Percentiles rank a stretch among this genome's conserved stretches.
These are phyloP conservation scores for Nidularia sp. DNA, from an alignment of 768 basidiomycete genomes.

Conservation along the genomic window DNA sequence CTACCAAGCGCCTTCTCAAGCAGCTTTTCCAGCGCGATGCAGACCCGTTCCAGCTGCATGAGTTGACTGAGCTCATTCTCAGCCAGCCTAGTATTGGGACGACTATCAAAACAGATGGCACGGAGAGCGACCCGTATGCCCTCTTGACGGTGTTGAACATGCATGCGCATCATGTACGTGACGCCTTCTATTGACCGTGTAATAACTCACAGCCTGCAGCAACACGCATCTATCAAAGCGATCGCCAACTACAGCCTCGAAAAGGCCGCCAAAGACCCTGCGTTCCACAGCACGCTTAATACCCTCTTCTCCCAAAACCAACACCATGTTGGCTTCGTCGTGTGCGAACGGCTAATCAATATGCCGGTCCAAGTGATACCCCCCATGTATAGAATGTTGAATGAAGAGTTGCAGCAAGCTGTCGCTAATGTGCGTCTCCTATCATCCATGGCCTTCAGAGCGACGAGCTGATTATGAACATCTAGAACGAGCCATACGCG, in stretches of 20 bases:
- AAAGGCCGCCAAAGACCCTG: constrained; percentile 34
- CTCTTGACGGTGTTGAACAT: constrained; percentile 83
- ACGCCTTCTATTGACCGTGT: neutral
- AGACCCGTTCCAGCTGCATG: constrained; percentile 62
- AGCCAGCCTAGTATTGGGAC: constrained; percentile 75
- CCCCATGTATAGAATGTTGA: constrained; percentile 89
- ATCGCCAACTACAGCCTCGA: constrained; percentile 67
- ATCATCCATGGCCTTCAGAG: neutral
- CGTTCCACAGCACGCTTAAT: constrained; percentile 51
- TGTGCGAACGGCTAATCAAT: constrained; percentile 89
- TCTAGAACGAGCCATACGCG: constrained; percentile 53
- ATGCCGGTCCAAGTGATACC: constrained; percentile 94
- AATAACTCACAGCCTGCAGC: constrained; percentile 30
- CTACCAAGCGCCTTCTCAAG: constrained; percentile 67
- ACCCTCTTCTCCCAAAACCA: constrained; percentile 45
- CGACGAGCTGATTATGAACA: neutral
- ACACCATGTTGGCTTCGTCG: constrained; percentile 72
- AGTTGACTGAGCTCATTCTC: constrained; percentile 77
- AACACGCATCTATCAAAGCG: constrained; percentile 66
- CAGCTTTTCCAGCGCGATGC: constrained; percentile 79
- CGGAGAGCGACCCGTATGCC: constrained; percentile 88
- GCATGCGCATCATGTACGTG: constrained; percentile 55
- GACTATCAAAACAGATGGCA: constrained; percentile 89
- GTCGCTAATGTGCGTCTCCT: constrained; percentile 49
- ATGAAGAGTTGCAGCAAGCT: constrained; percentile 77